phyloP scores from a whole-genome alignment of 305 asterid species.

The Solanum hybrid region DNA sequence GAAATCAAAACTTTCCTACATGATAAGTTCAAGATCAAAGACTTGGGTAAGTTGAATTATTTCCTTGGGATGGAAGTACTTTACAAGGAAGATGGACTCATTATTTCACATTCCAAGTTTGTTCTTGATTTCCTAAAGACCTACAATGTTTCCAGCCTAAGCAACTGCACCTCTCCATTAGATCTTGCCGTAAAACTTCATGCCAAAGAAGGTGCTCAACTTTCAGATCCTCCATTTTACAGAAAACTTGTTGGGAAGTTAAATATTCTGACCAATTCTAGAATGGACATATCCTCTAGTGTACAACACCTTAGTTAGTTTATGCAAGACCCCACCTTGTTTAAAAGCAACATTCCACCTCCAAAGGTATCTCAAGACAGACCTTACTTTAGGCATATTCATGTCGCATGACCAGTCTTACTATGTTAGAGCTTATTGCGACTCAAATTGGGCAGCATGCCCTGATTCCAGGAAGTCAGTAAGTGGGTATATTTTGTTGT shows the following conservation, averaged over 20 bases:
- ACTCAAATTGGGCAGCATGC: neutral
- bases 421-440: neutral
- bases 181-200: neutral
- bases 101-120: neutral
- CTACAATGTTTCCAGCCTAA: neutral
- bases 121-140: neutral
- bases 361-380: neutral
- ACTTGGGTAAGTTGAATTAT: neutral
- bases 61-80: neutral
- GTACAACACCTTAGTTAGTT: neutral
- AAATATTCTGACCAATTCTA: neutral
- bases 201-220: neutral
- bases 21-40: neutral
- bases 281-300: neutral
- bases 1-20: neutral
- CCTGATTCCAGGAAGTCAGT: neutral
- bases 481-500: neutral
- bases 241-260: neutral
- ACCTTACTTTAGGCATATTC: neutral
- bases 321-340: neutral
- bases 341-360: neutral
- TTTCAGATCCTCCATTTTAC: neutral
- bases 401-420: neutral
- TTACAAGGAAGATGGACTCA: neutral
- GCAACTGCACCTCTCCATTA: neutral